These are phyloP conservation scores for Leccinum obscurum DNA, from an alignment of 768 basidiomycete genomes.

Conservation along the genomic window DNA sequence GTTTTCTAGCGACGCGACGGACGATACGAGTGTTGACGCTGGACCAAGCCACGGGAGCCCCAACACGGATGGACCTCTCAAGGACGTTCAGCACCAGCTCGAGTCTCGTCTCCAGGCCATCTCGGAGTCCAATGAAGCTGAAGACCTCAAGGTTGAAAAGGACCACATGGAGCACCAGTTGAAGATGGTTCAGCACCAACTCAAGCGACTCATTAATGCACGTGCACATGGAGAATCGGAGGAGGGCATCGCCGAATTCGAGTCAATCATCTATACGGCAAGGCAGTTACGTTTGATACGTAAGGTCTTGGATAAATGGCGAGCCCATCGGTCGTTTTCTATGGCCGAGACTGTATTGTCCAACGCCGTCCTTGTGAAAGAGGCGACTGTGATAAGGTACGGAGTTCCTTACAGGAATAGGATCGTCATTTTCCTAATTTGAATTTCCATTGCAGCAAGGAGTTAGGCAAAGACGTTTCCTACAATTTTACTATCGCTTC, in stretches of 20 bases:
- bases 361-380: slow-evolving; percentile 84
- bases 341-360: slow-evolving; percentile 91
- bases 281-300: slow-evolving; percentile 80
- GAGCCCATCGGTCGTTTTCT: slow-evolving; percentile 78
- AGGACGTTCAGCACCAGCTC: slow-evolving; percentile 72
- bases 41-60: slow-evolving; percentile 59
- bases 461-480: slow-evolving; percentile 80
- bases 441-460: slow-evolving; percentile 54
- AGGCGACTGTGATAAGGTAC: slow-evolving; percentile 91
- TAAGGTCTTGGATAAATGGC: slow-evolving; percentile 84
- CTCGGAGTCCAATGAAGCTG: slow-evolving; percentile 71
- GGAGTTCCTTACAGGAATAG: slow-evolving; percentile 15
- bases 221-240: slow-evolving; percentile 77
- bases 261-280: slow-evolving; percentile 81
- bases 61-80: slow-evolving; percentile 62
- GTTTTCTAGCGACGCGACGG: slow-evolving; percentile 77
- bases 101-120: slow-evolving; percentile 66
- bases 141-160: slow-evolving; percentile 87
- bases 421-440: slow-evolving; percentile 7
- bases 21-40: slow-evolving; percentile 84
- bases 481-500: slow-evolving; percentile 95
- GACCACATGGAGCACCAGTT: slow-evolving; percentile 93
- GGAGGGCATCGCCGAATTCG: slow-evolving; percentile 59
- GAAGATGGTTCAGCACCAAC: slow-evolving; percentile 74
- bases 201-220: slow-evolving; percentile 78